Evolutionary conservation across 768 basidiomycete species (phyloP).

Genomic region (Pilatotrama ljubarskyi): DNA sequence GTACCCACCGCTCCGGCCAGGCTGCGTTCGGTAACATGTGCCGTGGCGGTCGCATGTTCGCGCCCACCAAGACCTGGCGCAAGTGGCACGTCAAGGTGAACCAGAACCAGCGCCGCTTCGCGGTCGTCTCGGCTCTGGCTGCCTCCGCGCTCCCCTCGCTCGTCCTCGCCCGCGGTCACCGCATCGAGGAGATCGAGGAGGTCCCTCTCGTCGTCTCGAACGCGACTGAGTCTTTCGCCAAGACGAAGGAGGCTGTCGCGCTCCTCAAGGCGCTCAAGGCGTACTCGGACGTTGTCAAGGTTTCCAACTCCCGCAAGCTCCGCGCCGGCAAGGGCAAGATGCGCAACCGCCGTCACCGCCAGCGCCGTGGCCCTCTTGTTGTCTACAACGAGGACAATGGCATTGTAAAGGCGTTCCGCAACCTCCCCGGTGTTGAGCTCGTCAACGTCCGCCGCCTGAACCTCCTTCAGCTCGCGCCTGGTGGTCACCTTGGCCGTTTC

Average conservation of each 20-base stretch:
- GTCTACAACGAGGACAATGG: constrained; percentile 98
- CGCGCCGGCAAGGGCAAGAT: constrained; percentile 97
- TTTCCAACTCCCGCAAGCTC: constrained; percentile 94
- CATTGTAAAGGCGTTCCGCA: constrained; percentile 98
- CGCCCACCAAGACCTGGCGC: constrained; percentile 99
- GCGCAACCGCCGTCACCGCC: constrained; percentile 94
- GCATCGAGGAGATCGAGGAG: constrained; percentile 96
- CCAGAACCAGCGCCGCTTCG: constrained; percentile 98
- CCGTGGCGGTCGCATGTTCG: constrained; percentile 99
- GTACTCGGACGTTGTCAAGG: constrained; percentile 92
- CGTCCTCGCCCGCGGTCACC: constrained; percentile 98
- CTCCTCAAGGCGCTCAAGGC: constrained; percentile 90
- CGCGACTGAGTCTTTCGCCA: constrained; percentile 81
- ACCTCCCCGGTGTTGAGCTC: constrained; percentile 96
- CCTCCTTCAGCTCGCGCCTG: constrained; percentile 98
- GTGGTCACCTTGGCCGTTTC: constrained; percentile 98
- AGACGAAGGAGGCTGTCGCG: constrained; percentile 96
- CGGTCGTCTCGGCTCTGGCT: constrained; percentile 95
- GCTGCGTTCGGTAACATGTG: constrained; percentile 99
- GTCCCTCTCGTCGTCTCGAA: constrained; percentile 89
- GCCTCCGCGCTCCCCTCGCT: constrained; percentile 97
- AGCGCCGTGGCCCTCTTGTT: constrained; percentile 95
- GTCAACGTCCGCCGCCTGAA: constrained; percentile 93
- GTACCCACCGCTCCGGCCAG: constrained; percentile 98
- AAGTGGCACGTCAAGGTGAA: constrained; percentile 99